A percentile compares a stretch with the other conserved stretches of the same genome.
These are phyloP conservation scores for Nepenthes alata DNA, from an alignment of 179 eudicot species.

Conservation along the genomic window DNA sequence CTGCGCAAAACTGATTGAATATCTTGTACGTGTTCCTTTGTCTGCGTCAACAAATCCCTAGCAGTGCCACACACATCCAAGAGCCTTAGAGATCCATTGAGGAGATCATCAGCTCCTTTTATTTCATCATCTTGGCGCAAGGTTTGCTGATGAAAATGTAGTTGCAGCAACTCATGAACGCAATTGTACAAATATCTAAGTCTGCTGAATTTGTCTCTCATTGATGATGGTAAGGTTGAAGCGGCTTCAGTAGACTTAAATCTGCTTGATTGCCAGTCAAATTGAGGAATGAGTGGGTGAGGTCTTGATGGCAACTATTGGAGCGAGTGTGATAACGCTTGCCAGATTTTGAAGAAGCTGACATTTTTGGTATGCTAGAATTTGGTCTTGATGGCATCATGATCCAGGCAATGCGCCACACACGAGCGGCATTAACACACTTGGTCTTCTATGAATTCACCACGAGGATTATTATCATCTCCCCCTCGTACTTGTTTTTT, in stretches of 20 bases:
- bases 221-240: constrained; percentile 6
- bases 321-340: constrained; percentile 25
- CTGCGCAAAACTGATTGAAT: constrained; percentile 32
- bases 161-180: constrained; percentile 12
- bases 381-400: constrained; percentile 5
- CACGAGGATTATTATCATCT: too few relatives aligned
- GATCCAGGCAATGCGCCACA: constrained; percentile 11
- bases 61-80: constrained; percentile 27
- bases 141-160: constrained; percentile 13
- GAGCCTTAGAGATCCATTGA: constrained; percentile 26
- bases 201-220: constrained; percentile 1
- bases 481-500: too few relatives aligned
- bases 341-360: too few relatives aligned
- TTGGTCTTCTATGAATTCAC: too few relatives aligned
- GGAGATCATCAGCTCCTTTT: constrained; percentile 6
- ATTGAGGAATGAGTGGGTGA: constrained; percentile 24
- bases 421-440: constrained; percentile 9
- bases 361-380: too few relatives aligned
- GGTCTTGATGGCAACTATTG: constrained; percentile 35
- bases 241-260: constrained; percentile 4
- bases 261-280: constrained; percentile 6
- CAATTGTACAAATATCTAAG: constrained; percentile 11
- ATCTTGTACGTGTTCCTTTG: constrained; percentile 22
- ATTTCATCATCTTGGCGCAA: constrained; percentile 4
- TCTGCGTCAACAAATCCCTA: constrained; percentile 20